phyloP scores from a whole-genome alignment of 169 alveolate species.

The Babesia divergens region DNA sequence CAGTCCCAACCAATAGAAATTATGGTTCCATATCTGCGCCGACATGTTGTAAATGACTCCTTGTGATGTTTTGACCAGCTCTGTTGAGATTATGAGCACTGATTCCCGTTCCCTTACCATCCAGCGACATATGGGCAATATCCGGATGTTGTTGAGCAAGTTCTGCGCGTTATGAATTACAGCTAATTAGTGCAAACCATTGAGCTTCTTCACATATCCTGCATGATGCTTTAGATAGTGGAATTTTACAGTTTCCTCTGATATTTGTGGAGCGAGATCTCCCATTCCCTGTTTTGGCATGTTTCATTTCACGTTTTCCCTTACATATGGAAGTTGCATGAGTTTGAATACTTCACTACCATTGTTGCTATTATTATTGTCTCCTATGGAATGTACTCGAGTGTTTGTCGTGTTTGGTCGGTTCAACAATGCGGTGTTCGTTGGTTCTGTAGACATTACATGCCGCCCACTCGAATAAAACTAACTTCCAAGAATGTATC shows the following conservation, averaged over 20 bases:
- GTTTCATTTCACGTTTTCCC: neutral
- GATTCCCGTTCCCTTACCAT: conserved; percentile 3
- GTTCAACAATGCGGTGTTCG: too few species aligned
- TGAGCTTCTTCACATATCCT: conserved; percentile 83
- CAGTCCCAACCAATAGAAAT: conserved; percentile 63
- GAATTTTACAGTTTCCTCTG: conserved; percentile 78
- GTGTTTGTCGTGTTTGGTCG: neutral
- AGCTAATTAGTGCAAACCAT: conserved; percentile 39
- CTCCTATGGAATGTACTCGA: neutral
- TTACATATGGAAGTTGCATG: conserved; percentile 57
- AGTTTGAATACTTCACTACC: conserved; percentile 13
- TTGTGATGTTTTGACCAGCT: neutral
- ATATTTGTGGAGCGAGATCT: conserved; percentile 83
- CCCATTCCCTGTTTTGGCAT: conserved; percentile 67
- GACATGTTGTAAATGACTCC: conserved; percentile 18
- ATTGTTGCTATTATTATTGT: neutral
- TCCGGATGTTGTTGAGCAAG: conserved; percentile 17
- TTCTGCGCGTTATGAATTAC: neutral
- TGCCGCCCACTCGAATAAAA: too few species aligned
- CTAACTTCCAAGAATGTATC: neutral
- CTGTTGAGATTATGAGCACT: neutral
- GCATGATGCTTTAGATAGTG: conserved; percentile 90
- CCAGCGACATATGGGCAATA: conserved; percentile 9
- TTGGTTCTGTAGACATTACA: too few species aligned
- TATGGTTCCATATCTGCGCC: conserved; percentile 70